Conservation (phyloP, 192 early-diverging fungal species). For the Paraglomus brasilianum region DNA sequence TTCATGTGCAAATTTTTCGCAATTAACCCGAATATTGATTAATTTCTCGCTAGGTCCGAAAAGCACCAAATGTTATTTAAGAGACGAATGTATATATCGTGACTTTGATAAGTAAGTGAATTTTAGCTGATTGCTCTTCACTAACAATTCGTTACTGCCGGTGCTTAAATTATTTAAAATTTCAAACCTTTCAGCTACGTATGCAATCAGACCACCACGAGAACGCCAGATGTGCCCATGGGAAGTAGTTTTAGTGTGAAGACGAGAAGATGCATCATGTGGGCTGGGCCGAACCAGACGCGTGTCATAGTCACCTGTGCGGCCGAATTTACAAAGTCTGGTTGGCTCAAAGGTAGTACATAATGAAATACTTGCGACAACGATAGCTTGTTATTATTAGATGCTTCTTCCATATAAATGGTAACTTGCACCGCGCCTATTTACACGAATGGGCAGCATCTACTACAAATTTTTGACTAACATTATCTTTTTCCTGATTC, state of each 20-base stretch:
- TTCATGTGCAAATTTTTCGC: too few relatives aligned
- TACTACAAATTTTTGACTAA: too few relatives aligned
- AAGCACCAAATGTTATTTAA: conserved; percentile 43
- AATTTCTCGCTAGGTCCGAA: conserved; percentile 38
- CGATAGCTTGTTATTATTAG: too few relatives aligned
- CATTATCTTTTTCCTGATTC: too few relatives aligned
- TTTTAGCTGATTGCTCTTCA: too few relatives aligned
- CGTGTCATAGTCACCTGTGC: conserved; percentile 44
- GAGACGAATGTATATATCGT: conserved; percentile 44
- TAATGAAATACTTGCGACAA: too few relatives aligned
- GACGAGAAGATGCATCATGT: conserved; percentile 53
- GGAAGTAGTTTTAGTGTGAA: conserved; percentile 52
- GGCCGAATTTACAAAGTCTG: conserved; percentile 51
- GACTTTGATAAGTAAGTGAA: conserved; percentile 42
- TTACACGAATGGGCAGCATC: too few relatives aligned
- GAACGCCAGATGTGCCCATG: conserved; percentile 57
- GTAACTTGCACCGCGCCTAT: too few relatives aligned
- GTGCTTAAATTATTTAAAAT: neutral
- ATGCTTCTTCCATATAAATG: too few relatives aligned
- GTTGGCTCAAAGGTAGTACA: conserved; percentile 56
- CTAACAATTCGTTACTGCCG: too few relatives aligned
- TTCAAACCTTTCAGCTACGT: conserved; percentile 20
- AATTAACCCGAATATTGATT: too few relatives aligned
- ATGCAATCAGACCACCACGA: conserved; percentile 48
- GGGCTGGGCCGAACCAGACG: conserved; percentile 41